These are phyloP conservation scores for Forsythia suspensa DNA, from an alignment of 257 asterid genomes.

Conservation along the genomic window DNA sequence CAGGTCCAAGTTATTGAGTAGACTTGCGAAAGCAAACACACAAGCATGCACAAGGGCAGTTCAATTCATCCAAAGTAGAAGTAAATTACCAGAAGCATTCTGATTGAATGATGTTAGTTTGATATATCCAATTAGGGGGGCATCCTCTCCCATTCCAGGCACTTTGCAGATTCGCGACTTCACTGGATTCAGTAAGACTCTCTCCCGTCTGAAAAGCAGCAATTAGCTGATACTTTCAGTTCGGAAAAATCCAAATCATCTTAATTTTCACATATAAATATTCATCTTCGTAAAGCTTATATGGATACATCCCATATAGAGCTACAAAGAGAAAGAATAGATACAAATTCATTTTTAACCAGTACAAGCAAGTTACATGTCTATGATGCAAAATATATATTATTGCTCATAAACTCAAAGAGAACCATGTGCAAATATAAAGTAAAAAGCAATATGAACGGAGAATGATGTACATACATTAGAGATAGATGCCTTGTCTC, in stretches of 20 bases:
- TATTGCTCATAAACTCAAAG: background rate
- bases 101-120: slow-evolving; percentile 90
- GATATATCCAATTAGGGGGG: slow-evolving; percentile 80
- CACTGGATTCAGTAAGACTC: slow-evolving; percentile 82
- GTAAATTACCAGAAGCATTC: slow-evolving; percentile 81
- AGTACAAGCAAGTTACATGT: slow-evolving; percentile 11
- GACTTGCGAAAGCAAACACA: background rate
- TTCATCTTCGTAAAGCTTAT: slow-evolving; percentile 7
- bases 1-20: slow-evolving; percentile 6
- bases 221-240: slow-evolving; percentile 25
- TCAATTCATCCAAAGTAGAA: slow-evolving; percentile 5
- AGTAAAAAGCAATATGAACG: slow-evolving; percentile 10
- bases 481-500: slow-evolving; percentile 66
- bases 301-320: slow-evolving; percentile 5
- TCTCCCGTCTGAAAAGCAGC: slow-evolving; percentile 76
- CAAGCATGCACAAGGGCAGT: background rate
- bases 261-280: background rate
- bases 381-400: background rate
- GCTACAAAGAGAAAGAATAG: background rate
- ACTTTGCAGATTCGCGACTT: slow-evolving; percentile 81
- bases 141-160: slow-evolving; percentile 59
- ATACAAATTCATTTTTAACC: slow-evolving; percentile 1
- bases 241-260: slow-evolving; percentile 11
- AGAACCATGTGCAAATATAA: slow-evolving; percentile 1
- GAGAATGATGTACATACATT: slow-evolving; percentile 48